A percentile compares a stretch with the other conserved stretches of the same genome.
Conservation (phyloP, 257 asterid species). For the Verbena officinalis region DNA sequence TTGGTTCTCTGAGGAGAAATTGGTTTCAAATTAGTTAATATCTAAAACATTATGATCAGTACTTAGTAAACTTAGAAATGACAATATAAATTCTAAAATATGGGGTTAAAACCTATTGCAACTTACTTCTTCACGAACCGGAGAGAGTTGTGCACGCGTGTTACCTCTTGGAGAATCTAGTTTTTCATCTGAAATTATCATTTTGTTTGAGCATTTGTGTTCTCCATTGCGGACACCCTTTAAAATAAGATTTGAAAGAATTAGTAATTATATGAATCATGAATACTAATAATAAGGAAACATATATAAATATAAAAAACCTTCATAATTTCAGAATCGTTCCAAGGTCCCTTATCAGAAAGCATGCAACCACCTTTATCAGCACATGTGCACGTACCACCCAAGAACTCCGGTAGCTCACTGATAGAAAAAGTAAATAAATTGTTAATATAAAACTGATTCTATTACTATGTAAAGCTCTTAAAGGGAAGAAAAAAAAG, state of each 20-base stretch:
- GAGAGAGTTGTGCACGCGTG: slow-evolving; percentile 47
- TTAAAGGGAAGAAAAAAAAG: too few relatives aligned
- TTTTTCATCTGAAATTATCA: slow-evolving; percentile 59
- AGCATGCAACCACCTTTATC: slow-evolving; percentile 92
- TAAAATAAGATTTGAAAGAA: slow-evolving; percentile 12
- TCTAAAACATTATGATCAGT: too few relatives aligned
- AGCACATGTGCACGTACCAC: slow-evolving; percentile 91
- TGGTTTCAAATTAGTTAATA: background rate
- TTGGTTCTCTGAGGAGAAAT: slow-evolving; percentile 35
- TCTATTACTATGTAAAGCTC: too few relatives aligned
- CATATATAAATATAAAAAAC: slow-evolving; percentile 33
- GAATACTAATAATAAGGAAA: background rate
- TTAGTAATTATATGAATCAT: background rate
- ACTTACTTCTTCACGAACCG: slow-evolving; percentile 72
- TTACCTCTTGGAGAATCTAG: slow-evolving; percentile 34
- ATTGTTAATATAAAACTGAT: too few relatives aligned
- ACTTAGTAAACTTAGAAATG: too few relatives aligned
- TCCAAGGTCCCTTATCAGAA: slow-evolving; percentile 99
- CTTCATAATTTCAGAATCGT: slow-evolving; percentile 84
- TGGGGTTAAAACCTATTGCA: background rate
- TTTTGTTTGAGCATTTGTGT: slow-evolving; percentile 72
- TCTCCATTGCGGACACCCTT: slow-evolving; percentile 86
- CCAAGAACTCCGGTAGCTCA: slow-evolving; percentile 95
- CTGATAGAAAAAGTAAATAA: slow-evolving; percentile 47
- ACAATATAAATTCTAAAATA: background rate